Evolutionary conservation across 2,329 filamentous ascomycete species (phyloP).

Genomic region (Neonectria neomacrospora): DNA sequence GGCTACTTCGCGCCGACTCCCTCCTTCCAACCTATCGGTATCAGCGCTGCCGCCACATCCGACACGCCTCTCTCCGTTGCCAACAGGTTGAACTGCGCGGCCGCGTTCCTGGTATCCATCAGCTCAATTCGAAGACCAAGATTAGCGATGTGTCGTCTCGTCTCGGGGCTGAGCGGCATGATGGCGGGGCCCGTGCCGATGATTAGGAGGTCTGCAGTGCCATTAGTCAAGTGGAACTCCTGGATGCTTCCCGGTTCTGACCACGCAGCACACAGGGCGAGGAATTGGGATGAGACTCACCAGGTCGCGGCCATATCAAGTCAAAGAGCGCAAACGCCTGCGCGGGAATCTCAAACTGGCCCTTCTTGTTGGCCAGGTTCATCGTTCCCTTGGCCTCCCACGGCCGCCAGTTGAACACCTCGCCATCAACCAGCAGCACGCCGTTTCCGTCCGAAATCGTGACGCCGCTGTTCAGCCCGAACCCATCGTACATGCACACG

Average conservation of each 20-base stretch:
- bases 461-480: slow-evolving; percentile 84
- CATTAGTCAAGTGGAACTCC: slow-evolving; percentile 21
- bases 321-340: slow-evolving; percentile 80
- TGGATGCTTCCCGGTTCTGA: neutral
- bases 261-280: neutral
- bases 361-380: slow-evolving; percentile 76
- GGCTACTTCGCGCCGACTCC: slow-evolving; percentile 55
- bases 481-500: slow-evolving; percentile 83
- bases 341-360: slow-evolving; percentile 81
- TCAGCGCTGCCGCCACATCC: slow-evolving; percentile 86
- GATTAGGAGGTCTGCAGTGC: slow-evolving; percentile 78
- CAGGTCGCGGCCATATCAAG: slow-evolving; percentile 87
- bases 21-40: slow-evolving; percentile 86
- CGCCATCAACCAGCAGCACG: slow-evolving; percentile 82
- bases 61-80: slow-evolving; percentile 91
- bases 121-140: slow-evolving; percentile 89
- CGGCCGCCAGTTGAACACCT: slow-evolving; percentile 89
- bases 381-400: slow-evolving; percentile 68
- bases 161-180: slow-evolving; percentile 79
- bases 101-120: slow-evolving; percentile 91
- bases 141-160: slow-evolving; percentile 76
- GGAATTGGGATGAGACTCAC: slow-evolving; percentile 58
- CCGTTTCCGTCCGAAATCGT: slow-evolving; percentile 76
- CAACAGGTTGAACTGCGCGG: slow-evolving; percentile 92
- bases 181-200: slow-evolving; percentile 85